These are phyloP conservation scores for Phytomonas francai DNA, from an alignment of 208 protist species.

Conservation along the genomic window DNA sequence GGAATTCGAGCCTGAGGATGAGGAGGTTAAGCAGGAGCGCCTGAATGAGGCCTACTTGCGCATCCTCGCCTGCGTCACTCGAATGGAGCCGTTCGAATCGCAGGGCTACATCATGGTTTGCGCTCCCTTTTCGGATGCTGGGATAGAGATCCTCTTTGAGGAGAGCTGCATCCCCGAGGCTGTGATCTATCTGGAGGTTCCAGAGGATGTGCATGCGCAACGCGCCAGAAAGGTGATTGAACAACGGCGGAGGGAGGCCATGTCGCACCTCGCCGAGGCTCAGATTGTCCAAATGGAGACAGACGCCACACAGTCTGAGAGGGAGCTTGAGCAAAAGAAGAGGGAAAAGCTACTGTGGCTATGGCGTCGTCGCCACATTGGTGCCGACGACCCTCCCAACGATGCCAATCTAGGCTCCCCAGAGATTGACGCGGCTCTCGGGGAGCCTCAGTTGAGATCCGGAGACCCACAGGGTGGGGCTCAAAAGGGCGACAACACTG, in stretches of 20 bases:
- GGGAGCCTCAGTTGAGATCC: slow-evolving; percentile 5
- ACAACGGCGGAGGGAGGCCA: slow-evolving; percentile 6
- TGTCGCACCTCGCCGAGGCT: slow-evolving; percentile 10
- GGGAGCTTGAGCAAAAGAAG: slow-evolving; percentile 17
- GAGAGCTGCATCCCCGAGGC: slow-evolving; percentile 68
- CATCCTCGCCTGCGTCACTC: slow-evolving; percentile 72
- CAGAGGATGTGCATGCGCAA: slow-evolving; percentile 32
- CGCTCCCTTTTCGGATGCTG: slow-evolving; percentile 59
- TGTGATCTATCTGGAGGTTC: slow-evolving; percentile 53
- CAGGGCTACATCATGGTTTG: slow-evolving; percentile 85
- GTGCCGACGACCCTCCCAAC: slow-evolving; percentile 43
- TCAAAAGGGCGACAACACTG: slow-evolving; percentile 8
- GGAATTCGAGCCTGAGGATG: slow-evolving; percentile 84
- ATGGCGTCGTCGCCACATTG: slow-evolving; percentile 89
- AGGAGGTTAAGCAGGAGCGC: slow-evolving; percentile 67
- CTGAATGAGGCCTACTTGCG: slow-evolving; percentile 77
- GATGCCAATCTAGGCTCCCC: slow-evolving; percentile 16
- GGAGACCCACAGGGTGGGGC: not conserved
- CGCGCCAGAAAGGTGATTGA: slow-evolving; percentile 16
- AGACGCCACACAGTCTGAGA: slow-evolving; percentile 12
- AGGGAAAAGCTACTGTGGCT: slow-evolving; percentile 50
- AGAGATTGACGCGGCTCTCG: slow-evolving; percentile 13
- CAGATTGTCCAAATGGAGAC: slow-evolving; percentile 9
- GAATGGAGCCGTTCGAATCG: slow-evolving; percentile 81
- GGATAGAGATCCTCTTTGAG: slow-evolving; percentile 66